A percentile compares a stretch with the other conserved stretches of the same genome.
Conservation (phyloP, 2,329 filamentous ascomycete genomes). For the Myriosclerotinia curreyana region DNA sequence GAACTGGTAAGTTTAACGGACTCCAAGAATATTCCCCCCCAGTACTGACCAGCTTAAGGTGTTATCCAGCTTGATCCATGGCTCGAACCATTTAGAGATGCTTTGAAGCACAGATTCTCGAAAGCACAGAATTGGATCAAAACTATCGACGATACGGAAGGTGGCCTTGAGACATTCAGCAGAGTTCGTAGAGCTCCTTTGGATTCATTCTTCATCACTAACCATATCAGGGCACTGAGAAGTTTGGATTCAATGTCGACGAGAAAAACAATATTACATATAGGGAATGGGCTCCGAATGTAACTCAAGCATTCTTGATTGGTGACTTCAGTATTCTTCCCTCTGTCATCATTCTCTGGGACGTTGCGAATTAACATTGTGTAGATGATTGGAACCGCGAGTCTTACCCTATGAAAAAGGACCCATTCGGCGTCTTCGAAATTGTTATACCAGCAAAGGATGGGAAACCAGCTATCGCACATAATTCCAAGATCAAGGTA, state of each 20-base stretch:
- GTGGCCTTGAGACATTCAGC: conserved; percentile 88
- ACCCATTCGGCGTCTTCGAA: conserved; percentile 83
- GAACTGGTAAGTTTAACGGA: conserved; percentile 58
- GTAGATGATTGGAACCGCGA: conserved; percentile 81
- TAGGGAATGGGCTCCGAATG: conserved; percentile 95
- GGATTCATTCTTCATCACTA: conserved; percentile 15
- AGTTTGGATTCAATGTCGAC: conserved; percentile 79
- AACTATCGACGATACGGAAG: conserved; percentile 77
- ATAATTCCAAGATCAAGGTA: conserved; percentile 96
- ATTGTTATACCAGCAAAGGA: conserved; percentile 70
- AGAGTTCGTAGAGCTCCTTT: conserved; percentile 51
- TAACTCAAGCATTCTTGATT: conserved; percentile 76
- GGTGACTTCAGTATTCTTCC: conserved; percentile 79
- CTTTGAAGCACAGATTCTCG: conserved; percentile 71
- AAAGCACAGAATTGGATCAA: conserved; percentile 86
- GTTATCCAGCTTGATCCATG: conserved; percentile 86
- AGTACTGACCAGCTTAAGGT: conserved; percentile 56
- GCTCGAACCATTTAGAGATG: conserved; percentile 78
- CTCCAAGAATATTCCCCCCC: neutral
- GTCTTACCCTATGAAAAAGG: conserved; percentile 82
- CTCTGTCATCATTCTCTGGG: conserved; percentile 21
- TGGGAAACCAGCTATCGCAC: conserved; percentile 75
- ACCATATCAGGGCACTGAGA: conserved; percentile 69
- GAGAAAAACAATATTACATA: conserved; percentile 83
- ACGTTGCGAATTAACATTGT: conserved; percentile 28